A percentile compares a stretch with the other conserved stretches of the same genome.
Conservation (phyloP, 164 flowering plant species). For the Amborella trichopoda region DNA sequence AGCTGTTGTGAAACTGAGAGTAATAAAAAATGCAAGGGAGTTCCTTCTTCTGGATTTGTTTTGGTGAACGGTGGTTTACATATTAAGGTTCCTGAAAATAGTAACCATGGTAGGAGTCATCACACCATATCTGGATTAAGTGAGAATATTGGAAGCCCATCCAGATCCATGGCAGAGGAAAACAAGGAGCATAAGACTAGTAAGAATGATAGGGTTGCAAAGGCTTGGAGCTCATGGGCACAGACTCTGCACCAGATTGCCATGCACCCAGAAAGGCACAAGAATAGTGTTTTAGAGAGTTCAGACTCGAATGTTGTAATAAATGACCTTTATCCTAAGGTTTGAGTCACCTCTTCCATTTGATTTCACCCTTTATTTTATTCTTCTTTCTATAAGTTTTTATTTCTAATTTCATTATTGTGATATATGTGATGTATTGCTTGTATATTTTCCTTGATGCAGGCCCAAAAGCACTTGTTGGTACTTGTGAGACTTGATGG, state of each 20-base stretch:
- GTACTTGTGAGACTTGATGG: constrained; percentile 60
- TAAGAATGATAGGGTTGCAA: constrained; percentile 13
- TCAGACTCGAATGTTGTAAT: constrained; percentile 57
- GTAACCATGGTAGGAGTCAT: too few species aligned
- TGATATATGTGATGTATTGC: too few species aligned
- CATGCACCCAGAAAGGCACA: constrained; percentile 64
- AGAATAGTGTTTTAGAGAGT: constrained; percentile 40
- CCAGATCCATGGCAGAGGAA: constrained; percentile 6
- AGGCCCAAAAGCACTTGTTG: constrained; percentile 71
- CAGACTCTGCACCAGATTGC: constrained; percentile 60
- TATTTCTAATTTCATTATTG: too few species aligned
- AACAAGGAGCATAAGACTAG: constrained; percentile 8
- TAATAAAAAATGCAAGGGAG: constrained; percentile 55
- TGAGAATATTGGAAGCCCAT: too few species aligned
- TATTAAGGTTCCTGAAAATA: too few species aligned
- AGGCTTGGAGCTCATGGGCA: constrained; percentile 77
- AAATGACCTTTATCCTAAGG: constrained; percentile 85
- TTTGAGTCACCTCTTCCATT: constrained; percentile 1
- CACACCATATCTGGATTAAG: not conserved
- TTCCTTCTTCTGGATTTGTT: constrained; percentile 6
- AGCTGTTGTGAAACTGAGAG: constrained; percentile 22
- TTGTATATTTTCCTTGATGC: constrained; percentile 10
- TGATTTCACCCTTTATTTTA: not conserved
- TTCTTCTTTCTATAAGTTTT: not conserved
- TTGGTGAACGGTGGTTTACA: too few species aligned